A percentile compares a stretch with the other conserved stretches of the same genome.
These are phyloP conservation scores for Russula brevipes DNA, from an alignment of 768 basidiomycete genomes.

Conservation along the genomic window DNA sequence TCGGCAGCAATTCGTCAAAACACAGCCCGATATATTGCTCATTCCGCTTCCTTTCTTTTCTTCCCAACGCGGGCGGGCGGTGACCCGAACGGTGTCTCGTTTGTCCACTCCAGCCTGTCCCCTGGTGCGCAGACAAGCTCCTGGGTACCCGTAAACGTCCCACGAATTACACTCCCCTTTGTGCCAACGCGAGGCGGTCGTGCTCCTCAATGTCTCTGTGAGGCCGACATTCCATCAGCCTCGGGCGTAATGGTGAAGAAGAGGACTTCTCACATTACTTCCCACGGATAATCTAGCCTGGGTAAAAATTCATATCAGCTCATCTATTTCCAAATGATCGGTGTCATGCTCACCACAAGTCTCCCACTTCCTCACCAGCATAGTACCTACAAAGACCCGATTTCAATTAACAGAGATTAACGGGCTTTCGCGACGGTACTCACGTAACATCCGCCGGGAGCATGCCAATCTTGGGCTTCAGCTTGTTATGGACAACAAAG, in stretches of 20 bases:
- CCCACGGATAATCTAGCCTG: constrained; percentile 86
- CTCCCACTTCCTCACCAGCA: constrained; percentile 66
- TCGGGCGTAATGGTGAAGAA: constrained; percentile 14
- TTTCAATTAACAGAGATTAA: constrained; percentile 4
- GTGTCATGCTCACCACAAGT: constrained; percentile 57
- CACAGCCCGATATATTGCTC: neutral
- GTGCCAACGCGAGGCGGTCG: constrained; percentile 50
- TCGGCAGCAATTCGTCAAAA: neutral
- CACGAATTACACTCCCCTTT: constrained; percentile 1
- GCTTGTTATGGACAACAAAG: constrained; percentile 94
- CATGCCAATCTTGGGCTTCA: constrained; percentile 75
- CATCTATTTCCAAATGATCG: constrained; percentile 11
- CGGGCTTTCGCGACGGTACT: constrained; percentile 28
- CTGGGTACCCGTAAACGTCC: neutral
- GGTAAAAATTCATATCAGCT: constrained; percentile 15
- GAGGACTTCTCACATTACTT: constrained; percentile 51
- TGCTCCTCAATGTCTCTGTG: constrained; percentile 72
- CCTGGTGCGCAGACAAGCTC: neutral
- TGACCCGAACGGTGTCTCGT: neutral
- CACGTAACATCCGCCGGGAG: constrained; percentile 65
- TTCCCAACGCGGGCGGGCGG: neutral
- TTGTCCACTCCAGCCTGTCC: neutral
- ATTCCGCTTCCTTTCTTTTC: neutral
- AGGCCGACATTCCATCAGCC: constrained; percentile 10
- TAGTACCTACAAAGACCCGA: constrained; percentile 54